Conservation (phyloP, 2,329 filamentous ascomycete genomes). For the Aquanectria penicillioides region DNA sequence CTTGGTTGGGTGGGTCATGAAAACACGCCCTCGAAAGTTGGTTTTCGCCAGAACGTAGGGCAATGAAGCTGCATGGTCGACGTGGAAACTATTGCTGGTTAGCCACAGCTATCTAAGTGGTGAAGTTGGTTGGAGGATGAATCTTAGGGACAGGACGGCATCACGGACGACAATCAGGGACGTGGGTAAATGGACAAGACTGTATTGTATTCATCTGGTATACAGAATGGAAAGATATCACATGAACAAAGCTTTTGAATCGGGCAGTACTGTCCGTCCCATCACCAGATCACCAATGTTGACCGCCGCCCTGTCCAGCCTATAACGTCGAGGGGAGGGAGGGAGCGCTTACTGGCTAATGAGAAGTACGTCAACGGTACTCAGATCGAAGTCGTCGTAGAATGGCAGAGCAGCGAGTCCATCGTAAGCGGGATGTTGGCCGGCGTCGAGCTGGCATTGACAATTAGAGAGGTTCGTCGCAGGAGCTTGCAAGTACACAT, state of each 20-base stretch:
- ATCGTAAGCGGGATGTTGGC: slow-evolving; percentile 96
- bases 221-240: slow-evolving; percentile 44
- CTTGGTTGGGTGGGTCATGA: slow-evolving; percentile 99
- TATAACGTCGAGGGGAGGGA: slow-evolving; percentile 35
- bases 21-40: slow-evolving; percentile 94
- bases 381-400: slow-evolving; percentile 98
- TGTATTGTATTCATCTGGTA: slow-evolving; percentile 53
- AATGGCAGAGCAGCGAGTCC: slow-evolving; percentile 93
- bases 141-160: slow-evolving; percentile 38
- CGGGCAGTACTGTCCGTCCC: slow-evolving; percentile 32
- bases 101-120: slow-evolving; percentile 33
- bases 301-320: slow-evolving; percentile 43
- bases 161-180: slow-evolving; percentile 40
- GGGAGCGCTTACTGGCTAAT: slow-evolving; percentile 91
- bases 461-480: slow-evolving; percentile 31
- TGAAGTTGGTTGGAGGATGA: slow-evolving; percentile 21
- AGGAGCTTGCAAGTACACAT: not conserved
- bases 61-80: slow-evolving; percentile 98
- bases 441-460: slow-evolving; percentile 82
- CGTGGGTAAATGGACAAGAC: slow-evolving; percentile 39
- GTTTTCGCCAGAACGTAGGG: slow-evolving; percentile 98
- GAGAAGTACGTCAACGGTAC: slow-evolving; percentile 94
- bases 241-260: slow-evolving; percentile 29
- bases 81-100: slow-evolving; percentile 79
- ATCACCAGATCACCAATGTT: slow-evolving; percentile 40